Conservation (phyloP, 805 yeast genomes). For the Naumovozyma castellii region DNA sequence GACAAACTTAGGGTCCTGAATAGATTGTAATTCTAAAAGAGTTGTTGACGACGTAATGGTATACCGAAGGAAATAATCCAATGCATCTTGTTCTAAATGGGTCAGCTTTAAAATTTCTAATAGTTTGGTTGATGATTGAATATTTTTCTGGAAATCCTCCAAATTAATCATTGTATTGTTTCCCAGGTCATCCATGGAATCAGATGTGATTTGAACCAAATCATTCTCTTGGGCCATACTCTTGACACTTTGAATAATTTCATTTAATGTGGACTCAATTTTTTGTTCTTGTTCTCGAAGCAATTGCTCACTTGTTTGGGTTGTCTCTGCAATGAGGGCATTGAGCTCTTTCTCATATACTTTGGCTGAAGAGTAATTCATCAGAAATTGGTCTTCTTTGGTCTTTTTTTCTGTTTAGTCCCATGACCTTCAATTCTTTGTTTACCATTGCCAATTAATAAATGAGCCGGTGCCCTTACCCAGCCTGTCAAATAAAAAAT, state of each 20-base stretch:
- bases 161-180: slow-evolving; percentile 10
- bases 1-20: slow-evolving; percentile 18
- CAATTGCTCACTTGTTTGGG: slow-evolving; percentile 7
- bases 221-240: slow-evolving; percentile 17
- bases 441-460: too few relatives aligned
- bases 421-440: too few relatives aligned
- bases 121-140: slow-evolving; percentile 16
- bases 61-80: slow-evolving; percentile 26
- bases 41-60: slow-evolving; percentile 18
- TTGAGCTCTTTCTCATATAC: slow-evolving; percentile 1
- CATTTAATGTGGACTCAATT: slow-evolving; percentile 11
- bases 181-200: background rate
- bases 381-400: background rate
- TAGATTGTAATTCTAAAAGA: slow-evolving; percentile 13
- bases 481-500: too few relatives aligned
- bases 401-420: background rate
- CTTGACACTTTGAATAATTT: slow-evolving; percentile 15
- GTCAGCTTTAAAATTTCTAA: slow-evolving; percentile 16
- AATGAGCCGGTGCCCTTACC: too few relatives aligned
- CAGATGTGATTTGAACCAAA: slow-evolving; percentile 7
- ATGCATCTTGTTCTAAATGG: slow-evolving; percentile 26
- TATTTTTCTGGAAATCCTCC: slow-evolving; percentile 9
- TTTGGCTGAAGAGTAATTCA: slow-evolving; percentile 1
- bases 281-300: slow-evolving; percentile 17
- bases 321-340: background rate